Base-by-base conservation (phyloP, 371 early-diverging fungal genomes). In the Saksenaea vasiformis region DNA sequence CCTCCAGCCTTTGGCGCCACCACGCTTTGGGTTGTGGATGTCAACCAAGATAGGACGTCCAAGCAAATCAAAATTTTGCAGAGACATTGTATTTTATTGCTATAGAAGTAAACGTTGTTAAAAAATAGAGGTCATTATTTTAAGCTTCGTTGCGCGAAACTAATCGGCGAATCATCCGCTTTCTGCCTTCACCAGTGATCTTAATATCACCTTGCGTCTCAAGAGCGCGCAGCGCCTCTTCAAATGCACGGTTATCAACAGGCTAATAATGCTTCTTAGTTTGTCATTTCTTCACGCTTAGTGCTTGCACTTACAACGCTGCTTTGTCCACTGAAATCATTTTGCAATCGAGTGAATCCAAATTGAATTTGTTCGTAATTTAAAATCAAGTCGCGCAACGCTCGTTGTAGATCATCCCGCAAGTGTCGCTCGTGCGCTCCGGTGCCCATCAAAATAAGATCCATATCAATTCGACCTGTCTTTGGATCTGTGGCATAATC, bases 401-500 rank as follows among this genome's bases (percentile, higher is more conserved):
- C 82, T 39, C 73, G 77, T 31, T 74, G 73, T 51, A 84, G 64
- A 60, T 80, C 82, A 58, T 82, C 83, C 59, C 80, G 73, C 60
- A 84, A 64, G 17, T 75, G 72, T 54, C 86, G 84, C 27, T 84
- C 86, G 60, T 79, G 80, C 13, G 86, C 78, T 28, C 84, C 84
- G 39, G 78, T 78, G 8, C 99, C 99, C 24, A 97, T 97, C 58
- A 90, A 90, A 41, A 99, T 82, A 65, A 99, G 84, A 75, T 99
- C 99, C 85, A 99, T 88, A 70, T 99, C 99, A 39, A 99, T 91
- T 61, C 93, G 85, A 27, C 99, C 99, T 5, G 99, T 99, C 43
- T 87, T 86, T 3, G 99, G 99, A 76, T 99, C 99, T 28, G 97
- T 93, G 4, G 99, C 99, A 37, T 95, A 90, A 28, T 94, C 92